phyloP scores from a whole-genome alignment of 2,329 filamentous ascomycete species.

The Teratosphaeria viscida region DNA sequence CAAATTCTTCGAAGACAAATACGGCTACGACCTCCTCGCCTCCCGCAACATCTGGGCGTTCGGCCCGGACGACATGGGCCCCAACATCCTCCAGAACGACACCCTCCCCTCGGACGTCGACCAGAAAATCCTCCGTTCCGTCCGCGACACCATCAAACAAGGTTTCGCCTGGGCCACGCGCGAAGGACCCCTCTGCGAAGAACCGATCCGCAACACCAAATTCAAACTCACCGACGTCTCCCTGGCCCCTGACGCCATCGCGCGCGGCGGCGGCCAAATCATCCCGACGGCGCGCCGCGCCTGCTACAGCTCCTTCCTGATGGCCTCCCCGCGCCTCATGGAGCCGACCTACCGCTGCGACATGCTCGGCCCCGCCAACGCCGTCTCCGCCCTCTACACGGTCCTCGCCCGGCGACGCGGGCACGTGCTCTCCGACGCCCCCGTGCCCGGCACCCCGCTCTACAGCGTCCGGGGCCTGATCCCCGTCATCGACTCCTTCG shows the following conservation, averaged over 20 bases:
- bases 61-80: conserved; percentile 85
- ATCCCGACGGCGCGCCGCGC: conserved; percentile 89
- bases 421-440: conserved; percentile 88
- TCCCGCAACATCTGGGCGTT: conserved; percentile 97
- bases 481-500: conserved; percentile 93
- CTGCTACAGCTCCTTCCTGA: conserved; percentile 91
- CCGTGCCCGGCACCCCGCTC: conserved; percentile 85
- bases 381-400: conserved; percentile 81
- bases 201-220: conserved; percentile 96
- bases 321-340: conserved; percentile 94
- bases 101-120: conserved; percentile 91
- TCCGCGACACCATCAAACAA: conserved; percentile 86
- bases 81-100: conserved; percentile 94
- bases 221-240: conserved; percentile 91
- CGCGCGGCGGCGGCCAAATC: conserved; percentile 89
- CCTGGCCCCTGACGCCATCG: conserved; percentile 82
- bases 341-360: conserved; percentile 88
- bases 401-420: conserved; percentile 79
- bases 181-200: conserved; percentile 94
- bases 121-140: conserved; percentile 76
- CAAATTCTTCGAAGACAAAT: conserved; percentile 94
- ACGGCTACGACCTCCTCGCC: conserved; percentile 92
- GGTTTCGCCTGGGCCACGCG: conserved; percentile 94
- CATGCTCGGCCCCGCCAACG: conserved; percentile 85
- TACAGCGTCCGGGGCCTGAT: conserved; percentile 86